Conservation (phyloP, 1,284 basidiomycete genomes). For the Ceratobasidium sp. region DNA sequence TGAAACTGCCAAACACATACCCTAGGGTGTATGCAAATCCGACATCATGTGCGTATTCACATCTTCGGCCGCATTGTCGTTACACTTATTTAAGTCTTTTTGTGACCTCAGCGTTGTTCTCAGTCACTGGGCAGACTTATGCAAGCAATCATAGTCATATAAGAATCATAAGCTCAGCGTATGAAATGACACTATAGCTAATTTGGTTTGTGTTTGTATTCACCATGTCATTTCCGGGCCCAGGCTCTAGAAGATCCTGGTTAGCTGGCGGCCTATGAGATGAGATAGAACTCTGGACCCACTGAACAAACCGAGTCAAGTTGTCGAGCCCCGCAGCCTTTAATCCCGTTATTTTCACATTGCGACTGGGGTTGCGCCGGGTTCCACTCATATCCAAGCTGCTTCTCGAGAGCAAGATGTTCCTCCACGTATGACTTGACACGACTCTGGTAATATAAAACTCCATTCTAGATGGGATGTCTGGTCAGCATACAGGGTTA, state of each 20-base stretch:
- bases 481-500: background rate
- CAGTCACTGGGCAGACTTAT: no score
- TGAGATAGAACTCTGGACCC: background rate
- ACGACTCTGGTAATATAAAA: slow-evolving; percentile 45
- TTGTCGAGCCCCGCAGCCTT: slow-evolving; percentile 5
- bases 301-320: slow-evolving; percentile 38
- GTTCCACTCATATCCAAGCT: slow-evolving; percentile 44
- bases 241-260: slow-evolving; percentile 14
- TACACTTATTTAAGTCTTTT: background rate
- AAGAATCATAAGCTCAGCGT: no score
- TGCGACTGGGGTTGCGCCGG: slow-evolving; percentile 44
- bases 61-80: background rate
- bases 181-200: no score
- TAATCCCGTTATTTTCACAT: slow-evolving; percentile 21
- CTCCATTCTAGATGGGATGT: no score
- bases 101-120: no score
- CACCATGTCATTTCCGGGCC: slow-evolving; percentile 40
- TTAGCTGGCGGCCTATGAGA: background rate
- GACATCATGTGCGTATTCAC: no score
- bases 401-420: slow-evolving; percentile 45
- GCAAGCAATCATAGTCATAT: no score
- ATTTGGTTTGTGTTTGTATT: background rate
- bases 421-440: slow-evolving; percentile 41
- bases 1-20: no score
- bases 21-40: no score